These are phyloP conservation scores for Candida alai DNA, from an alignment of 805 yeast species.

Conservation along the genomic window DNA sequence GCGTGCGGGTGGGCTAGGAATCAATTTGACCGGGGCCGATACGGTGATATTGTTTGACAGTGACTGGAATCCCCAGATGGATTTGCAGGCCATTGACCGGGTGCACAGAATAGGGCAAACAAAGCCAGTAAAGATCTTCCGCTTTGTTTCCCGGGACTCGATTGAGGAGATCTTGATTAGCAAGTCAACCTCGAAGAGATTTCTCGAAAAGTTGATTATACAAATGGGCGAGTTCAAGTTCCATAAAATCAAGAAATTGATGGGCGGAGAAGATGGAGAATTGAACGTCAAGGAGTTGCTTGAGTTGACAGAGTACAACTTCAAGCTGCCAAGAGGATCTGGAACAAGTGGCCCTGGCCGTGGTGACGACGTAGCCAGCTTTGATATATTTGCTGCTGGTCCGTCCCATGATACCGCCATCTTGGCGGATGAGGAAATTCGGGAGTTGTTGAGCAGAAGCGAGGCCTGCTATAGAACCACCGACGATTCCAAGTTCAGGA, in stretches of 20 bases:
- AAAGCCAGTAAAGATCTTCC: conserved; percentile 75
- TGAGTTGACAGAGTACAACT: conserved; percentile 18
- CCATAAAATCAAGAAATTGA: conserved; percentile 20
- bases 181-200: conserved; percentile 76
- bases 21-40: conserved; percentile 82
- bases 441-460: conserved; percentile 40
- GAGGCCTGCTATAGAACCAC: conserved; percentile 21
- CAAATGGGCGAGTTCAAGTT: conserved; percentile 38
- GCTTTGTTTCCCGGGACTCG: conserved; percentile 74
- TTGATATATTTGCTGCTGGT: conserved; percentile 6
- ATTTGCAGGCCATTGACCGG: conserved; percentile 93
- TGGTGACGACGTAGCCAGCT: conserved; percentile 9
- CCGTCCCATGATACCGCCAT: background rate
- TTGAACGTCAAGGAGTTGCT: conserved; percentile 18
- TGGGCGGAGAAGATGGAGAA: conserved; percentile 12
- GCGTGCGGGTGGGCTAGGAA: conserved; percentile 92
- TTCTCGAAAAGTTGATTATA: conserved; percentile 66
- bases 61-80: conserved; percentile 98
- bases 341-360: conserved; percentile 3
- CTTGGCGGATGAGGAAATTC: conserved; percentile 34
- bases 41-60: conserved; percentile 87
- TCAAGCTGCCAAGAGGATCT: conserved; percentile 10
- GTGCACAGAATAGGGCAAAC: conserved; percentile 91
- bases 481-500: conserved; percentile 19
- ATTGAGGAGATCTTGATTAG: conserved; percentile 80